Evolutionary conservation across 768 basidiomycete species (phyloP).

Genomic region (Porphyrellus cyaneotinctus): DNA sequence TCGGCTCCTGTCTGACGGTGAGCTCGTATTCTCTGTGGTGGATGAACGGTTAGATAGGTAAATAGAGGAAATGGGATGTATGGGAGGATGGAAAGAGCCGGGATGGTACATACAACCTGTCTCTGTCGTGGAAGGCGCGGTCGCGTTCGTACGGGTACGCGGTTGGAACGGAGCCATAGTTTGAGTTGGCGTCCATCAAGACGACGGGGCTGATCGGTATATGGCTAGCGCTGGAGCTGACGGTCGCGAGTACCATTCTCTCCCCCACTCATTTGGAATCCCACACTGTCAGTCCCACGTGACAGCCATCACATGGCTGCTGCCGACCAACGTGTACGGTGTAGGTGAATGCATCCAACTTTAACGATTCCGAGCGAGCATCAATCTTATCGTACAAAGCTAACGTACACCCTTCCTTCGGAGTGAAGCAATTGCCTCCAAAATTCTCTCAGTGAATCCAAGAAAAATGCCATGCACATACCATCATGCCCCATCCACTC

Average conservation of each 20-base stretch:
- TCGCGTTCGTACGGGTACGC: constrained; percentile 31
- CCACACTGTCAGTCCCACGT: constrained; percentile 18
- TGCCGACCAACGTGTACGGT: too few species aligned
- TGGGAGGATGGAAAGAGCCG: constrained; percentile 8
- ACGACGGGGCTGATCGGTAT: constrained; percentile 1
- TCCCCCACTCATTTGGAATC: neutral
- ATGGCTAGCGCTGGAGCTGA: neutral
- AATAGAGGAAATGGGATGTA: neutral
- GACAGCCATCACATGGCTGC: neutral
- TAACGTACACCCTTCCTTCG: too few species aligned
- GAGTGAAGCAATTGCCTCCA: too few species aligned
- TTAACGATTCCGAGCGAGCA: too few species aligned
- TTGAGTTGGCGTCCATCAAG: constrained; percentile 25
- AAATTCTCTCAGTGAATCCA: too few species aligned
- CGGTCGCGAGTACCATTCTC: neutral
- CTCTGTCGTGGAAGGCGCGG: constrained; percentile 29
- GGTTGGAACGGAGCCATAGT: constrained; percentile 23
- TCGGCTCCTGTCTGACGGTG: constrained; percentile 84
- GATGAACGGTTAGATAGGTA: neutral
- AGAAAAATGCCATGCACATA: too few species aligned
- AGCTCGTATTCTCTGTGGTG: constrained; percentile 76
- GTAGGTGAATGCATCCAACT: too few species aligned
- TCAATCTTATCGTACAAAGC: too few species aligned
- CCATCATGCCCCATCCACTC: constrained; percentile 10
- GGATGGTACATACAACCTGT: constrained; percentile 32